Evolutionary conservation across 768 basidiomycete species (phyloP).

Genomic region (Kwoniella europaea): DNA sequence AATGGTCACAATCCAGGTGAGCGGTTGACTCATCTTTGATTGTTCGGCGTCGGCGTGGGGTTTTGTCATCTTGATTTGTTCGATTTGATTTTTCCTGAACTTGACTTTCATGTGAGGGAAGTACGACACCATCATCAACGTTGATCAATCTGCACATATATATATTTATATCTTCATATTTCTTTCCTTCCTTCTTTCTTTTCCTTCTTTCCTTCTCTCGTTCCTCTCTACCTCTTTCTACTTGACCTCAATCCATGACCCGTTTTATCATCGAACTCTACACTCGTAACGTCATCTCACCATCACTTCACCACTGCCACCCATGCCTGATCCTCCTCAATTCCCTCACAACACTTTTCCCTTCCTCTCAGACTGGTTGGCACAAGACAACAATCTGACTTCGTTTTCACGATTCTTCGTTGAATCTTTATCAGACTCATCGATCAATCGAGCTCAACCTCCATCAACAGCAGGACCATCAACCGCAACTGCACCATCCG

Average conservation of each 20-base stretch:
- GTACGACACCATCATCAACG: no score
- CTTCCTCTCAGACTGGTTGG: neutral
- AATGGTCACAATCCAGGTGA: slow-evolving; percentile 3
- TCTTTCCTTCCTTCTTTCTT: no score
- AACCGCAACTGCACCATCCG: slow-evolving; percentile 1
- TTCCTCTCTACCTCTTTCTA: no score
- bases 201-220: no score
- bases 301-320: neutral
- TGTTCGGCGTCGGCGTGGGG: neutral
- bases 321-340: neutral
- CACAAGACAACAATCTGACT: neutral
- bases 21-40: neutral
- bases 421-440: no score
- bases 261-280: neutral
- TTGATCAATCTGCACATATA: no score
- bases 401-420: neutral
- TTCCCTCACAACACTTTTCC: neutral
- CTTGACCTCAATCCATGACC: no score
- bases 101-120: neutral
- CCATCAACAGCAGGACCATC: neutral
- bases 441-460: neutral
- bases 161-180: no score
- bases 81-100: neutral
- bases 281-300: neutral
- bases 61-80: neutral